Evolutionary conservation across 192 early-diverging fungal genomes (phyloP).

Genomic region (Chytriomyces hyalinus): DNA sequence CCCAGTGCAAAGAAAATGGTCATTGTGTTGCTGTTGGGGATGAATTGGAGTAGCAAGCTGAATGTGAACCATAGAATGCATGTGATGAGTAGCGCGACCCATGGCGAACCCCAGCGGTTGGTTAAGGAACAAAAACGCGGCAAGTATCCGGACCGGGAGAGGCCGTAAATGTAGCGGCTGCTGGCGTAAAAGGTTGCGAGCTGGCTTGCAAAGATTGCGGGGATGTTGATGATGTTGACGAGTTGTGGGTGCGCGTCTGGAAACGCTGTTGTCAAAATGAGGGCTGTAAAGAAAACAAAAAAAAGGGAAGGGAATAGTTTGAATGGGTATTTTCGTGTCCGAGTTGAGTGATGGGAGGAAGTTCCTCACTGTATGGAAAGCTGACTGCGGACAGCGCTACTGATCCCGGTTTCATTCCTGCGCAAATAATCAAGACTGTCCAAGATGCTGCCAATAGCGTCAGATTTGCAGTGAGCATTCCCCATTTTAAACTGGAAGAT

Average conservation of each 20-base stretch:
- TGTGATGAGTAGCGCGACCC: conserved; percentile 4
- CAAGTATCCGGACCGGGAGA: conserved; percentile 23
- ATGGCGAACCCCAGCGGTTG: conserved; percentile 19
- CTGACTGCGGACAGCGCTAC: not conserved
- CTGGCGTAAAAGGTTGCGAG: conserved; percentile 24
- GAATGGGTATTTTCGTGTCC: not conserved
- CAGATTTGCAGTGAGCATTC: conserved; percentile 21
- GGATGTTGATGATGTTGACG: conserved; percentile 13
- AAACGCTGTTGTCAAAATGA: not conserved
- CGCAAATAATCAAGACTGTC: conserved; percentile 12
- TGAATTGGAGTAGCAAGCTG: conserved; percentile 13
- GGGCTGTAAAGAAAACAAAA: not conserved
- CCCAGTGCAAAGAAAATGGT: conserved; percentile 15
- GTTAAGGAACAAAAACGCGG: conserved; percentile 10
- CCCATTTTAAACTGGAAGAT: not conserved
- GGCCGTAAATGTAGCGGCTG: conserved; percentile 18
- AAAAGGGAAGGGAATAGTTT: not conserved
- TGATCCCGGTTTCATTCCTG: conserved; percentile 16
- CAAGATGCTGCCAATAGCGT: conserved; percentile 15
- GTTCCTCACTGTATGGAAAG: conserved; percentile 16
- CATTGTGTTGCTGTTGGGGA: not conserved
- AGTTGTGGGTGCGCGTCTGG: not conserved
- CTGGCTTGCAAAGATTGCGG: conserved; percentile 25
- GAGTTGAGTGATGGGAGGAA: not conserved
- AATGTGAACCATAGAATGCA: conserved; percentile 5